A percentile compares a stretch with the other conserved stretches of the same genome.
Evolutionary conservation across 306 rosid genomes (phyloP).

Genomic region (Hippophae gyantsensis): DNA sequence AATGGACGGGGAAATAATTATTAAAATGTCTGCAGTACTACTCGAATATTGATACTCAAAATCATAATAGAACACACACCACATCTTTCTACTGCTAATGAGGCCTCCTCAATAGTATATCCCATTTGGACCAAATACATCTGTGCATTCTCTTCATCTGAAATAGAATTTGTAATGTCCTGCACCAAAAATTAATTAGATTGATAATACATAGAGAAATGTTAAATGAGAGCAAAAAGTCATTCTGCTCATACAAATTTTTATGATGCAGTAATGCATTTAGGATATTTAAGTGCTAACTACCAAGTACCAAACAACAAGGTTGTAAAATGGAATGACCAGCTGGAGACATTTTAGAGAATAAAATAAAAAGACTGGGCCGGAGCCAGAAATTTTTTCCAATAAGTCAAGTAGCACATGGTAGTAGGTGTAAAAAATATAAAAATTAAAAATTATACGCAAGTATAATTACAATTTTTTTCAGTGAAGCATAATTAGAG

Average conservation of each 20-base stretch:
- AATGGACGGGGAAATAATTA: neutral
- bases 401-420: too few relatives aligned
- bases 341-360: neutral
- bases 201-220: too few relatives aligned
- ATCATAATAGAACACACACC: slow-evolving; percentile 35
- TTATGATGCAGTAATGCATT: neutral
- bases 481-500: too few relatives aligned
- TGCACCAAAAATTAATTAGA: slow-evolving; percentile 27
- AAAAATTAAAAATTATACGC: too few relatives aligned
- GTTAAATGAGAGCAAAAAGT: neutral
- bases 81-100: slow-evolving; percentile 70
- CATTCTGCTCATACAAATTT: neutral
- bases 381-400: too few relatives aligned
- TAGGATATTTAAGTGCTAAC: neutral
- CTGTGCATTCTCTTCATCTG: slow-evolving; percentile 27
- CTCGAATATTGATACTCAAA: neutral
- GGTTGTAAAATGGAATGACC: neutral
- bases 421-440: too few relatives aligned
- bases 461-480: too few relatives aligned
- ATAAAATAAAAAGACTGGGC: too few relatives aligned
- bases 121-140: slow-evolving; percentile 66
- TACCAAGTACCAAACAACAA: neutral
- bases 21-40: neutral
- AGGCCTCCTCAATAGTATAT: slow-evolving; percentile 48
- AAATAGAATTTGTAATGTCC: slow-evolving; percentile 36